phyloP scores from a whole-genome alignment of 2,329 filamentous ascomycete species.

The Pseudopyricularia javanii region DNA sequence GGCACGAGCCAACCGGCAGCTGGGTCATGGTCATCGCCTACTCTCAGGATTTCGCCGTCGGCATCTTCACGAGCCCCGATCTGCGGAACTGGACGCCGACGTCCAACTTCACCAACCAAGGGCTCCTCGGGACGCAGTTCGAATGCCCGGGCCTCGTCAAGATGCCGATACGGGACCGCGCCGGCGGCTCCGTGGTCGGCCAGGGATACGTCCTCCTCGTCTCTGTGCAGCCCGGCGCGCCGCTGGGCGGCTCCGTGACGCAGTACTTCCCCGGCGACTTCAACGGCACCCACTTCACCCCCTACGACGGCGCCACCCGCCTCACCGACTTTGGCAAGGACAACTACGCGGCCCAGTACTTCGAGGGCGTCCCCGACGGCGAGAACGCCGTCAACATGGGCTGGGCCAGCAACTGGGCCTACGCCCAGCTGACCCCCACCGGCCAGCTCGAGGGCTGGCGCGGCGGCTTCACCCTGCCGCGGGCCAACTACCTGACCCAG shows the following conservation, averaged over 20 bases:
- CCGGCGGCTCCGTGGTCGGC: constrained; percentile 15
- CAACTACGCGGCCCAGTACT: constrained; percentile 46
- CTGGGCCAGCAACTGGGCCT: constrained; percentile 51
- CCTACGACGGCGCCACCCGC: constrained; percentile 26
- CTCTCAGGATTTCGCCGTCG: constrained; percentile 40
- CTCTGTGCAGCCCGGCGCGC: constrained; percentile 44
- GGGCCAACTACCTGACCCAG: constrained; percentile 37
- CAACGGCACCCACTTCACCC: constrained; percentile 49
- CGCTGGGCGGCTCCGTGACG: constrained; percentile 39
- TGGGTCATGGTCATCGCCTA: constrained; percentile 50
- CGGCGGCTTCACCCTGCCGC: constrained; percentile 36
- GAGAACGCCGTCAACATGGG: constrained; percentile 32
- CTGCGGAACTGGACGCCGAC: constrained; percentile 44
- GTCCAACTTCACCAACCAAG: constrained; percentile 43
- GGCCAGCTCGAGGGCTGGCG: constrained; percentile 38
- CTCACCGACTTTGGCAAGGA: constrained; percentile 36
- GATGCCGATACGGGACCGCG: constrained; percentile 29
- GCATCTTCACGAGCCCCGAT: constrained; percentile 48
- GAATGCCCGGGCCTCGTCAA: constrained; percentile 52
- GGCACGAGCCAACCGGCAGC: constrained; percentile 27
- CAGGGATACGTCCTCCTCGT: constrained; percentile 33
- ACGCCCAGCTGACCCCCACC: constrained; percentile 39
- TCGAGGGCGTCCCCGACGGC: constrained; percentile 27
- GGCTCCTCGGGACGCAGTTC: constrained; percentile 42
- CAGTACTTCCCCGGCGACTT: constrained; percentile 47